These are phyloP conservation scores for Picea glauca DNA, from an alignment of 75 land plant species.

Conservation along the genomic window DNA sequence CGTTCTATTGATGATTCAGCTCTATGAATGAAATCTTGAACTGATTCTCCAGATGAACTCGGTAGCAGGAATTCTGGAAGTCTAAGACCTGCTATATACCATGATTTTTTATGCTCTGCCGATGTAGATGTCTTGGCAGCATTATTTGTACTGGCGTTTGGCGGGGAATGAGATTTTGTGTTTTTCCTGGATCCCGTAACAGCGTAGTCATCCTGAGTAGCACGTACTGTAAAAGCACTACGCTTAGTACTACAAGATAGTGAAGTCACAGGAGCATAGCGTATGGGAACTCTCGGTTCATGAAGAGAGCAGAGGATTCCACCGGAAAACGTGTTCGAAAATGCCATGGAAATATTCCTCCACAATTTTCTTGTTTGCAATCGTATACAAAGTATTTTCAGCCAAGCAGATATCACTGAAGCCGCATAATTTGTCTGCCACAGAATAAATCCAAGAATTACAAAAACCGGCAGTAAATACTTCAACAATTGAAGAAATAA, in stretches of 20 bases:
- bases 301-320: background rate
- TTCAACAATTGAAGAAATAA: background rate
- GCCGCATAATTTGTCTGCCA: background rate
- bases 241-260: background rate
- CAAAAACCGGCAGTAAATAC: background rate
- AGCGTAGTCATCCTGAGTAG: constrained; percentile 2
- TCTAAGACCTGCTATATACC: constrained; percentile 3
- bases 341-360: background rate
- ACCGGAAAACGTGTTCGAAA: background rate
- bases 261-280: background rate
- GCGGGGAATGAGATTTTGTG: background rate
- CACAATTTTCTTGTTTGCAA: background rate
- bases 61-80: constrained; percentile 8
- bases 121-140: background rate
- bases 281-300: background rate
- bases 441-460: background rate
- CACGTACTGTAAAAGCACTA: constrained; percentile 2
- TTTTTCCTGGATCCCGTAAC: constrained; percentile 4
- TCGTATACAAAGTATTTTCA: background rate
- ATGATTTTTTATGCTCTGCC: background rate
- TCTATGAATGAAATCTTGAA: background rate
- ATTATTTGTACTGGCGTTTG: background rate
- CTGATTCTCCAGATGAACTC: background rate
- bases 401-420: background rate
- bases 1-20: constrained; percentile 10